Base-by-base conservation (phyloP, 257 asterid genomes). In the Salvia rosmarinus region DNA sequence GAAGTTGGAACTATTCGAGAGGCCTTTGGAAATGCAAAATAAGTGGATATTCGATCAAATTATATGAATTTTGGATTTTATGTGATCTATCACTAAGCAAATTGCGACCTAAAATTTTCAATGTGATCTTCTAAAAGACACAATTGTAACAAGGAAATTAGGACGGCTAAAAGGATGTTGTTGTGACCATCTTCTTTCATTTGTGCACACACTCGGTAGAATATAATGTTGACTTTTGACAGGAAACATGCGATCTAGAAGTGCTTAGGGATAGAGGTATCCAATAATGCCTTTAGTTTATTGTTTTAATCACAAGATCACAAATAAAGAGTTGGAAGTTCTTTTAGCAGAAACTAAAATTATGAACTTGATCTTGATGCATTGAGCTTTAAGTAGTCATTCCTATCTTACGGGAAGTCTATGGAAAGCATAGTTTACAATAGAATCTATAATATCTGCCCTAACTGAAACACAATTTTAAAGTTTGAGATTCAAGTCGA, bases 331-430 rank as follows among this genome's bases (percentile, higher is more conserved):
- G 30, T 25, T 25, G 30, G 30, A 25, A 25, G 30, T 25, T 25
- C 30, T 57, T 56, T 35, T 65, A 54, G 72, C 61, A 72, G 71
- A 51, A 73, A 58, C 55, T 68, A 59, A 25, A 62, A 21, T 32
- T 42, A 25, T 16, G 72, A 71, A 68, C 68, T 58, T 56, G 25
- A 74, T 39, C 64, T n/a, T n/a, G 77, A 32, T 46, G 64, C 49
- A 56, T 49, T 25, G 58, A 59, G 66, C 77, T 70, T 47, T 50
- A 68, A 68, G 64, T 54, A 68, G 43, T n/a, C 46, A 63, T 54
- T 54, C 67, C 49, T 46, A 64, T 58, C 71, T 59, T 68, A 30
- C 61, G 60, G 64, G 23, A 65, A 44, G 42, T 76, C 67, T 42
- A 52, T n/a, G 28, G 46, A 56, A 77, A 77, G 34, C 84, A 71